Evolutionary conservation across 192 early-diverging fungal genomes (phyloP).

Genomic region (Coemansia sp.): DNA sequence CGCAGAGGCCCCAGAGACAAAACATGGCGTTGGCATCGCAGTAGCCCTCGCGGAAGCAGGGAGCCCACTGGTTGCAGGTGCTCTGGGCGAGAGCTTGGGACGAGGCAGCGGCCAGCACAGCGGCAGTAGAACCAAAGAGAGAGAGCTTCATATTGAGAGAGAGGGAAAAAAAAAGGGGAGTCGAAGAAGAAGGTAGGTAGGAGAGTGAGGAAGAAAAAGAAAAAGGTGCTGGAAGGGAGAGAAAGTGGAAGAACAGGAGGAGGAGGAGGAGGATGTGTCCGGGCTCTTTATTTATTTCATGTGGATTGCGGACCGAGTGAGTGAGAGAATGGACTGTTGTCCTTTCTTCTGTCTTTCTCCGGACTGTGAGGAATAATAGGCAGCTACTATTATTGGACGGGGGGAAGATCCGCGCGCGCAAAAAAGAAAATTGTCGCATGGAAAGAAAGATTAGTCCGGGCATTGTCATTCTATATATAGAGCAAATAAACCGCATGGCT

Average conservation of each 20-base stretch:
- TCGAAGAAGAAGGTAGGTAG: neutral
- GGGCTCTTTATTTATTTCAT: neutral
- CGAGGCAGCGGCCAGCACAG: slow-evolving; percentile 22
- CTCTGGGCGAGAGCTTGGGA: slow-evolving; percentile 30
- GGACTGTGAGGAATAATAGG: too few species aligned
- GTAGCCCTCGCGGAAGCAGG: slow-evolving; percentile 58
- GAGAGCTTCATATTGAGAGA: slow-evolving; percentile 18
- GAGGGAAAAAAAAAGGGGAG: neutral
- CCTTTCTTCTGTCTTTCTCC: too few species aligned
- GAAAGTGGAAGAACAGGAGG: neutral
- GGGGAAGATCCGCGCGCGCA: too few species aligned
- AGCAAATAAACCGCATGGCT: too few species aligned
- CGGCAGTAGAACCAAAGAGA: slow-evolving; percentile 11
- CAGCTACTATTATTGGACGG: too few species aligned
- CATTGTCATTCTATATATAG: too few species aligned
- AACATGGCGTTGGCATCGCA: slow-evolving; percentile 48
- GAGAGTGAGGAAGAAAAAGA: neutral
- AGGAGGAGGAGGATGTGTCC: too few species aligned
- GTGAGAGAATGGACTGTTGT: neutral
- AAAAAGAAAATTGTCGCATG: too few species aligned
- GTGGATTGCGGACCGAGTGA: neutral
- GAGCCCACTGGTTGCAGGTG: slow-evolving; percentile 40
- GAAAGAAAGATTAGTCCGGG: too few species aligned
- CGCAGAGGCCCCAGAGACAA: slow-evolving; percentile 55
- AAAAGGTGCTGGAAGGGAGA: neutral